Base-by-base conservation (phyloP, 257 asterid genomes). In the Pogostemon cablin region DNA sequence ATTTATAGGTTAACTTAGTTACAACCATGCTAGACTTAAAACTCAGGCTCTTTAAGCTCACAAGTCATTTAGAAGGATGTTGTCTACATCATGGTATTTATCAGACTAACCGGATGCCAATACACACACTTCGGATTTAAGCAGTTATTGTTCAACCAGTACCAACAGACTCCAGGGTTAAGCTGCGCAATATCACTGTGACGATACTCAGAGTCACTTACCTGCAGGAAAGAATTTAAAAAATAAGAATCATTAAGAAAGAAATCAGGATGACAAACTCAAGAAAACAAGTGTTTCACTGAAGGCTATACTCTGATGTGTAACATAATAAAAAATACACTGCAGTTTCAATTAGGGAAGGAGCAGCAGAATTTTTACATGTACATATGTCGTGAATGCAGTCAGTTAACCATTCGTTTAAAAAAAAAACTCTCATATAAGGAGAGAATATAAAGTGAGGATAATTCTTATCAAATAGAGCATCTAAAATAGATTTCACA, bases 111-210 rank as follows among this genome's bases (percentile, higher is more conserved):
- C 70, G 86, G 90, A 80, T 86, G 92, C 38, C 92, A 81, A 69
- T 82, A 84, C 8, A 69, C 81, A 9, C 92, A 86, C 55, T 81
- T 81, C 34, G 85, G 81, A 48, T 84, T 86, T 70, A 84, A 72
- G 81, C 92, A 86, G 67, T 80, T 81, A 48, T 86, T 78, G 5
- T 81, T 67, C 48, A 86, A 52, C 92, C 92, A 86, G 78, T 68
- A 84, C 73, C 82, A 78, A 83, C 92, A 86, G 71, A 82, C 88
- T 68, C 82, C 77, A 12, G 92, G 88, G 69, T 86, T 84, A 52
- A 82, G 66, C 77, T 90, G 75, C 1, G 92, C 86, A 25, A 12
- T 11, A 38, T 86, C 90, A 79, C 88, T 84, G 53, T 86, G 92
- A 3, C 92, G 86, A 69, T 84, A 86, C 70, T 86, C 92, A 4